phyloP scores from a whole-genome alignment of 306 rosid species.

The Sindora glabra region DNA sequence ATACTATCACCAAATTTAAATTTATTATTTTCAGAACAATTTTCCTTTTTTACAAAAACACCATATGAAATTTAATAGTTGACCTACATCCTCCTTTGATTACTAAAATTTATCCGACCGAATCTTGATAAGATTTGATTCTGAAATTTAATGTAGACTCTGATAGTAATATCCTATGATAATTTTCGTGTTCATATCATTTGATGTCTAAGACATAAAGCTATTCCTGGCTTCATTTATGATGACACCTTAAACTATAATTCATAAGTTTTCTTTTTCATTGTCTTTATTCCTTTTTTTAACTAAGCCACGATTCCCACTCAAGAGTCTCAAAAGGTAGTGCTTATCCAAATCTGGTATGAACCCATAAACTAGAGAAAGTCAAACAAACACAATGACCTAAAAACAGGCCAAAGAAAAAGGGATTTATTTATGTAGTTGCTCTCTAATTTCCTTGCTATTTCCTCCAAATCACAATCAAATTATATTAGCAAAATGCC shows the following conservation, averaged over 20 bases:
- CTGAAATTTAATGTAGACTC: no score
- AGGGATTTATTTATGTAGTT: background rate
- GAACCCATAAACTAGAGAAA: background rate
- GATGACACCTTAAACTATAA: background rate
- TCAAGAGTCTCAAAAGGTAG: background rate
- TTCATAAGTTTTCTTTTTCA: background rate
- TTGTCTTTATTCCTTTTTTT: slow-evolving; percentile 12
- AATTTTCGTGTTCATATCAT: no score
- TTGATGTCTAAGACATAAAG: no score
- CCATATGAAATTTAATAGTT: no score
- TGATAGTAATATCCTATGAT: no score
- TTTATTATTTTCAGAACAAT: no score
- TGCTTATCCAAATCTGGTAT: slow-evolving; percentile 32
- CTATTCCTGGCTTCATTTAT: background rate
- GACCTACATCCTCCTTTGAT: no score
- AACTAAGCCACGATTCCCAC: slow-evolving; percentile 19
- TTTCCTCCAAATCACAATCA: background rate
- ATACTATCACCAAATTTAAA: no score
- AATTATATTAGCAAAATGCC: slow-evolving; percentile 1
- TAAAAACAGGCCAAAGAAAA: slow-evolving; percentile 20
- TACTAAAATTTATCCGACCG: no score
- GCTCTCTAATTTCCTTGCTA: background rate
- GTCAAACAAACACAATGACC: background rate
- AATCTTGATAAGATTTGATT: no score
- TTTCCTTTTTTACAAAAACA: no score